phyloP scores from a whole-genome alignment of 495 filamentous ascomycete genomes.

The Elasticomyces elasticus region DNA sequence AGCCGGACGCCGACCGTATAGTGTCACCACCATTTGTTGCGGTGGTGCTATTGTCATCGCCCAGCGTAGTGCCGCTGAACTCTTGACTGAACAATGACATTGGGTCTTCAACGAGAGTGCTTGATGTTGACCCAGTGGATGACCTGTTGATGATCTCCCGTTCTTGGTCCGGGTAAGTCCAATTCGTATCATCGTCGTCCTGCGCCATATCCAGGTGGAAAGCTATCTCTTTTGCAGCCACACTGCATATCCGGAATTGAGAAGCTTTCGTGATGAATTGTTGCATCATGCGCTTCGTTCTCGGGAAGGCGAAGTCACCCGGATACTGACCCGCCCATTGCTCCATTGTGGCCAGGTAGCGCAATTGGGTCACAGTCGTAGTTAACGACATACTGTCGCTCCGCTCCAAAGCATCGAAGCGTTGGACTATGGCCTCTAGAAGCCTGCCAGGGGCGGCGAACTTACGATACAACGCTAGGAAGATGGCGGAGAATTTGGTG shows the following conservation, averaged over 20 bases:
- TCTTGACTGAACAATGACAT: background rate
- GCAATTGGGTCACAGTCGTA: slow-evolving; percentile 66
- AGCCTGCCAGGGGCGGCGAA: slow-evolving; percentile 75
- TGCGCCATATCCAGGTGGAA: slow-evolving; percentile 49
- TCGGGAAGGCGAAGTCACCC: slow-evolving; percentile 79
- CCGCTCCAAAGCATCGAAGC: slow-evolving; percentile 53
- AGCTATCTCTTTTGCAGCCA: slow-evolving; percentile 73
- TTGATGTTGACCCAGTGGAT: background rate
- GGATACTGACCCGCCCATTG: slow-evolving; percentile 88
- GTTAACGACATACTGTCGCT: slow-evolving; percentile 49
- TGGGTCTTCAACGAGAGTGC: slow-evolving; percentile 8
- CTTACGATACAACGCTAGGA: slow-evolving; percentile 89
- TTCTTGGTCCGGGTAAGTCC: slow-evolving; percentile 31
- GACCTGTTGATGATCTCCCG: slow-evolving; percentile 11
- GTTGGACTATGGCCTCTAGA: slow-evolving; percentile 59
- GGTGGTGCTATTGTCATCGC: slow-evolving; percentile 15
- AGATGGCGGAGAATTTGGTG: slow-evolving; percentile 72
- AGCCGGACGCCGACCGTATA: slow-evolving; percentile 7
- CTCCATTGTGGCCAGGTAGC: slow-evolving; percentile 71
- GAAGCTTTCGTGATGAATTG: slow-evolving; percentile 63
- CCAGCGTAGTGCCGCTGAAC: slow-evolving; percentile 21
- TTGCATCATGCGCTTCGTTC: slow-evolving; percentile 56
- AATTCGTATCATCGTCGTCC: slow-evolving; percentile 35
- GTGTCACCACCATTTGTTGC: slow-evolving; percentile 11
- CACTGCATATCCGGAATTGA: slow-evolving; percentile 62